These are phyloP conservation scores for Didymella sp. DNA, from an alignment of 2,329 filamentous ascomycete species.

Conservation along the genomic window DNA sequence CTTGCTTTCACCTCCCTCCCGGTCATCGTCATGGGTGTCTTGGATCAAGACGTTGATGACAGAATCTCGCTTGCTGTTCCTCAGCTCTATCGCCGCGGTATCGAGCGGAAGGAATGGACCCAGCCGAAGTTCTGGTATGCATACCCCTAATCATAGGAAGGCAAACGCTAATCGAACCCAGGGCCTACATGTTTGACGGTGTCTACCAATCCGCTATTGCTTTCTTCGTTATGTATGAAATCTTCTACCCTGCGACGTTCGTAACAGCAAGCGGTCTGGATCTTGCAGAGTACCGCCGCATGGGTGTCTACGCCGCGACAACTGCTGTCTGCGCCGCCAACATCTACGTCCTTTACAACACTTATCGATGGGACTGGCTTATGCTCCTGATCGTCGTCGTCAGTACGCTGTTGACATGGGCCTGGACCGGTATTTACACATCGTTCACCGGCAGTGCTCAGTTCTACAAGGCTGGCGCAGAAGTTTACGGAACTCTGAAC, in stretches of 20 bases:
- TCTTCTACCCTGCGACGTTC: conserved; percentile 73
- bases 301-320: conserved; percentile 86
- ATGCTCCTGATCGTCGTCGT: conserved; percentile 82
- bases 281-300: conserved; percentile 78
- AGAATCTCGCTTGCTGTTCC: conserved; percentile 92
- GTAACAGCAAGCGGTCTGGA: conserved; percentile 75
- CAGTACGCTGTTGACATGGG: conserved; percentile 87
- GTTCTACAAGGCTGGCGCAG: conserved; percentile 78
- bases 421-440: conserved; percentile 93
- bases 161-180: conserved; percentile 19
- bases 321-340: conserved; percentile 90
- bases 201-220: conserved; percentile 92
- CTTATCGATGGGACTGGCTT: conserved; percentile 98
- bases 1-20: conserved; percentile 95
- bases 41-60: conserved; percentile 97
- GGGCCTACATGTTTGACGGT: conserved; percentile 90
- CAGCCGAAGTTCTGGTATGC: conserved; percentile 93
- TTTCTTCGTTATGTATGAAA: conserved; percentile 89
- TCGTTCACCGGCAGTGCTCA: conserved; percentile 63
- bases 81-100: conserved; percentile 92
- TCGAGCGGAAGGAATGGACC: conserved; percentile 96
- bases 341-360: conserved; percentile 92
- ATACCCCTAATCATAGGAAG: not conserved
- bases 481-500: conserved; percentile 80
- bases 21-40: conserved; percentile 92